phyloP scores from a whole-genome alignment of 2,329 filamentous ascomycete species.

The Plenodomus biglobosus region DNA sequence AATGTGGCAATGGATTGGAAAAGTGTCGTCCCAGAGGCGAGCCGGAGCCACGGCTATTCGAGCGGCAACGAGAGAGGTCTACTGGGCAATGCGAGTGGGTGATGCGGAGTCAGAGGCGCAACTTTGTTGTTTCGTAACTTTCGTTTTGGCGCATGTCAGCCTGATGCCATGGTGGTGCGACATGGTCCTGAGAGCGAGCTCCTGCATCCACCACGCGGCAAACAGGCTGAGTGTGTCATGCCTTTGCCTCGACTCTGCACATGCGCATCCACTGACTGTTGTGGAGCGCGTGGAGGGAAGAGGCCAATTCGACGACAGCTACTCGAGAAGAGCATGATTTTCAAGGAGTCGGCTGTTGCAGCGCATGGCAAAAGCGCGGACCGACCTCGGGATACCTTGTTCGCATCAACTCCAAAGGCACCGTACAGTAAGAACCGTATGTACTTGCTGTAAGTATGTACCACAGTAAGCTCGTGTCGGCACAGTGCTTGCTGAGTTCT shows the following conservation, averaged over 20 bases:
- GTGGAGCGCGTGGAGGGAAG: too few relatives aligned
- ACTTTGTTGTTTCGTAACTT: constrained; percentile 24
- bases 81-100: too few relatives aligned
- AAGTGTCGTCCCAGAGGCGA: too few relatives aligned
- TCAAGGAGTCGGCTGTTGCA: background rate
- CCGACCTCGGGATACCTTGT: constrained; percentile 7
- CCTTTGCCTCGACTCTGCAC: constrained; percentile 5
- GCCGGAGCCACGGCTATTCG: too few relatives aligned
- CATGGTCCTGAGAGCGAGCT: too few relatives aligned
- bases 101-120: constrained; percentile 14
- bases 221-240: constrained; percentile 10
- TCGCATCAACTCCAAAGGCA: background rate
- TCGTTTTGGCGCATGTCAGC: constrained; percentile 19
- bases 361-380: constrained; percentile 5
- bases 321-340: background rate
- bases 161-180: constrained; percentile 28
- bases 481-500: constrained; percentile 4
- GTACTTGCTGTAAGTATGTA: too few relatives aligned
- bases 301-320: too few relatives aligned
- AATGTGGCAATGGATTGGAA: too few relatives aligned
- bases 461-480: too few relatives aligned
- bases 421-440: too few relatives aligned
- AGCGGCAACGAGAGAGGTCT: too few relatives aligned
- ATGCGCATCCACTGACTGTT: constrained; percentile 3
- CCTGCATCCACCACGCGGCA: constrained; percentile 15